Percentiles rank a stretch among this genome's conserved stretches.
These are phyloP conservation scores for Epichloe bromicola DNA, from an alignment of 2,329 filamentous ascomycete species.

Conservation along the genomic window DNA sequence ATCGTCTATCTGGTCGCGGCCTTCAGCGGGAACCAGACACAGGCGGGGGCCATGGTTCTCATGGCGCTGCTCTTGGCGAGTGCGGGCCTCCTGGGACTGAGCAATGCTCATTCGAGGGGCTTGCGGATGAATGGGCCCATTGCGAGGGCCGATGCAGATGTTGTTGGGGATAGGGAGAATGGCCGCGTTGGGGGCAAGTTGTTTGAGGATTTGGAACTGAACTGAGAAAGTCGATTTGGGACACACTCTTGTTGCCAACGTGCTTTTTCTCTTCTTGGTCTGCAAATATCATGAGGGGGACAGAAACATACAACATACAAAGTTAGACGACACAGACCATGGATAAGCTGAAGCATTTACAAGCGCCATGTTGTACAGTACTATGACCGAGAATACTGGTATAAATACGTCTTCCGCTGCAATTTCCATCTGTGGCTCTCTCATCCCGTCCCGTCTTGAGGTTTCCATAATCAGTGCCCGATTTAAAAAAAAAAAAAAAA, in stretches of 20 bases:
- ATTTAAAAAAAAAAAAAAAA: no score
- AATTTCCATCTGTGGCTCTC: no score
- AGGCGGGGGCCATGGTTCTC: conserved; percentile 37
- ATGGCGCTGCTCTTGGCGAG: conserved; percentile 38
- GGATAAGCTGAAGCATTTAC: no score
- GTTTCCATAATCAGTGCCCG: no score
- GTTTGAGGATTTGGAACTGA: background rate
- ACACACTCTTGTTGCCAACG: background rate
- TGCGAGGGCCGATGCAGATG: conserved; percentile 12
- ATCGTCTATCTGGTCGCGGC: conserved; percentile 45
- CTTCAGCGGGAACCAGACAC: conserved; percentile 40
- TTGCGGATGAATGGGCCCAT: conserved; percentile 40
- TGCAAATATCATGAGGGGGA: background rate
- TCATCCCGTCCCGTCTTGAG: no score
- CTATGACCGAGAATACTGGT: no score
- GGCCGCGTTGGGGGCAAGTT: background rate
- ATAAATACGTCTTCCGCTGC: no score
- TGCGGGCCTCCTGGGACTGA: conserved; percentile 38
- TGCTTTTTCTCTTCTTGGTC: no score
- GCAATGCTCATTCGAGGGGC: conserved; percentile 35
- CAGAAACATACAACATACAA: background rate
- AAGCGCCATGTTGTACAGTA: no score
- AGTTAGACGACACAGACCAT: no score
- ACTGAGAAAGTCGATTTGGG: background rate
- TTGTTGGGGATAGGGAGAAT: background rate